Evolutionary conservation across 345 rosid species (phyloP).

Genomic region (Angophora floribunda): DNA sequence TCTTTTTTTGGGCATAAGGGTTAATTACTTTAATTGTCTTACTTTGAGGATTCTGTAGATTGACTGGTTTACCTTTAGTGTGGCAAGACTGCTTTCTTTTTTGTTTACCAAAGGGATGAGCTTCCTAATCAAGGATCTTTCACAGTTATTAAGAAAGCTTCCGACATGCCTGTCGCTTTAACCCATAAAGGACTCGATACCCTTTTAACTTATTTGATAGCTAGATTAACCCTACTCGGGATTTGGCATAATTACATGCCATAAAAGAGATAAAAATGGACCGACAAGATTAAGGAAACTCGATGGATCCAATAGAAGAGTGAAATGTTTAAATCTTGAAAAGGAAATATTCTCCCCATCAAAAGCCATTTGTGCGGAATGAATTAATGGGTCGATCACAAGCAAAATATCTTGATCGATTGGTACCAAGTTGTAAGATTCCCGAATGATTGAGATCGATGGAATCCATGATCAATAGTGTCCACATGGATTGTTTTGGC

Average conservation of each 20-base stretch:
- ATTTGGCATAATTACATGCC: not conserved
- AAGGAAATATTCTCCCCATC: not conserved
- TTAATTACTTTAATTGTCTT: not conserved
- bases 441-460: rapidly evolving
- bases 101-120: not conserved
- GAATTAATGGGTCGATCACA: not conserved
- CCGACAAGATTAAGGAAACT: not conserved
- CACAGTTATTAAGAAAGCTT: not conserved
- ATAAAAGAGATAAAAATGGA: not conserved
- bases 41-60: not conserved
- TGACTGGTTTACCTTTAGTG: not conserved
- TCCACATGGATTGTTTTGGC: not conserved
- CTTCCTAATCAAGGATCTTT: not conserved
- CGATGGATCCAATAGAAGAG: not conserved
- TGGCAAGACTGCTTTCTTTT: not conserved
- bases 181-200: not conserved
- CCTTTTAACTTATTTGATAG: not conserved
- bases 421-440: not conserved
- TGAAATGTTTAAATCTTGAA: not conserved
- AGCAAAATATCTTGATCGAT: rapidly evolving
- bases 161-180: rapidly evolving
- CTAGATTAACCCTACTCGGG: rapidly evolving
- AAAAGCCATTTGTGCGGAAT: not conserved
- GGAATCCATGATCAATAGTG: not conserved
- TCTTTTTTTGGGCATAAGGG: not conserved